A percentile compares a stretch with the other conserved stretches of the same genome.
phyloP scores from a whole-genome alignment of 208 protist genomes.

The Trichomonas tenax region DNA sequence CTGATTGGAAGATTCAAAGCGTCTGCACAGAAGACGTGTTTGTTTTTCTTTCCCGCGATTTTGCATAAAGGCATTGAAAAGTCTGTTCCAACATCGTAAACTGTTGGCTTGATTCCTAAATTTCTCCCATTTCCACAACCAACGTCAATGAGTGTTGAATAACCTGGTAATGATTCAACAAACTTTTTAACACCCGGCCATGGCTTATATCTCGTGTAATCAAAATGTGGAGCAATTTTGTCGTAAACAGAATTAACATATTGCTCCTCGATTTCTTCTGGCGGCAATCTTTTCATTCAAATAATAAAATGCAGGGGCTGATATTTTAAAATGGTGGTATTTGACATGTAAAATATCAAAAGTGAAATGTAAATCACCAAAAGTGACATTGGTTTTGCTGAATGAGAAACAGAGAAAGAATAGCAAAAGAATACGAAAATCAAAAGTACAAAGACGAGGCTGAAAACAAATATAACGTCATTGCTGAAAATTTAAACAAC shows the following conservation, averaged over 20 bases:
- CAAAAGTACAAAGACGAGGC: too few relatives aligned
- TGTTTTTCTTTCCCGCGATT: neutral
- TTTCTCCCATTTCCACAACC: slow-evolving; percentile 13
- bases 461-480: too few relatives aligned
- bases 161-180: neutral
- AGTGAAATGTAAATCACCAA: too few relatives aligned
- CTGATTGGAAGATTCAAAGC: neutral
- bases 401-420: too few relatives aligned
- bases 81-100: neutral
- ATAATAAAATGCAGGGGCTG: too few relatives aligned
- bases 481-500: too few relatives aligned
- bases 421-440: too few relatives aligned
- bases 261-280: neutral
- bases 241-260: neutral
- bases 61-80: neutral
- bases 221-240: neutral
- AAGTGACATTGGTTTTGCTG: too few relatives aligned
- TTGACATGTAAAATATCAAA: too few relatives aligned
- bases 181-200: neutral
- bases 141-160: neutral
- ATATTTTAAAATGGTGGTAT: too few relatives aligned
- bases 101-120: neutral
- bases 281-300: neutral
- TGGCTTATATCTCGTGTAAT: neutral
- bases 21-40: neutral